Base-by-base conservation (phyloP, 768 basidiomycete genomes). In the Hemileccinum impolitum region DNA sequence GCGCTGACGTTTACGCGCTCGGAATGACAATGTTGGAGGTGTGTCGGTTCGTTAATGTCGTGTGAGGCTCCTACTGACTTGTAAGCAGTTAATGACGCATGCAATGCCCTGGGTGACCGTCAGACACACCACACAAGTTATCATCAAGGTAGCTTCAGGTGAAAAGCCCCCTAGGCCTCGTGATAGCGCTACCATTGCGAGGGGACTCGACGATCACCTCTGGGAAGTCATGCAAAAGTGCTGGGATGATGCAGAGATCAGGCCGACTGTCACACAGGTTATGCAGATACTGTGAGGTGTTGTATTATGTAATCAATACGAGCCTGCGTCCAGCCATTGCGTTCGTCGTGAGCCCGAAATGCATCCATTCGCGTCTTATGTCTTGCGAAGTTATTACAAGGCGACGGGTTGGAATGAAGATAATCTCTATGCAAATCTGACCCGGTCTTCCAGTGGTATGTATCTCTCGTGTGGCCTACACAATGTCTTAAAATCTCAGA, bases 381-480 rank as follows among this genome's bases (percentile, higher is more conserved):
- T 97, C 48, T 75, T 97, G 32, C 85, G 87, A 54, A 85, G 78
- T 66, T 97, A 95, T 69, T 94, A 92, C 74, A 79, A 81, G 56
- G 84, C 83, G n/a, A 96, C 92, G 28, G 90, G 91, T 53, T 98
- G 95, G 95, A 94, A 93, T 59, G 91, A 95, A 64, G 94, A 97
- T 69, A 95, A 95, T 61, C 75, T 95, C 18, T 97, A 91, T 61
- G 82, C 87, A 3, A 91, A 94, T 56, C 60, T 98, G 38, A 96
- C 92, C 1, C 82, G 90, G 47, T 89, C 92, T 31, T 95, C 94
- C 2, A 85, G 80, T 70, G 89, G 93, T 95, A 51, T 40, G 70
- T 54, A 25, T 21, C 28, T 65, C 59, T 34, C 19, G 15, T n/a
- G 48, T 50, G 3, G 39, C 31, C n/a, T 19, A n/a, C 4, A 21